phyloP scores from a whole-genome alignment of 2,329 filamentous ascomycete species.

The Trichoderma sp. region DNA sequence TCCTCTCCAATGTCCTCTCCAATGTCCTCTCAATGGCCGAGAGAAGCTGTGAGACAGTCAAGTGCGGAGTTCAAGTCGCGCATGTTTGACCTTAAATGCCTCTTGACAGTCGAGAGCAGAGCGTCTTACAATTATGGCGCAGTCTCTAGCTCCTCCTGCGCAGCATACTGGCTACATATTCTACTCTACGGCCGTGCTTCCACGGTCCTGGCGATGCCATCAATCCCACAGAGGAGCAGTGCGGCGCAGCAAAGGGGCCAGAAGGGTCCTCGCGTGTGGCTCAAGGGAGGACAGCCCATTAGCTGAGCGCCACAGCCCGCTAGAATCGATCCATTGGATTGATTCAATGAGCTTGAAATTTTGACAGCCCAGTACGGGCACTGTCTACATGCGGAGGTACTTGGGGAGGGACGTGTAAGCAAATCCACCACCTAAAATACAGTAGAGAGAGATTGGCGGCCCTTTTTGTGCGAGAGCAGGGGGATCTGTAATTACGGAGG shows the following conservation, averaged over 20 bases:
- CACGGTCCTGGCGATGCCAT: not conserved
- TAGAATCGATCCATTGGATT: not conserved
- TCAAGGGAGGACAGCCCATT: not conserved
- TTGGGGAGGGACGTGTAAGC: not conserved
- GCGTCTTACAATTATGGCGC: not conserved
- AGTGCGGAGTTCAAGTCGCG: not conserved
- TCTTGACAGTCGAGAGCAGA: not conserved
- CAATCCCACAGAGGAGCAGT: not conserved
- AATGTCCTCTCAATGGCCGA: not conserved
- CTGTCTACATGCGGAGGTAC: not conserved
- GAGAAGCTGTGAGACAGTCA: not conserved
- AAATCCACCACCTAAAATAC: not conserved
- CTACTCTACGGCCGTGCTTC: not conserved
- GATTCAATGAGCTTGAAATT: not conserved
- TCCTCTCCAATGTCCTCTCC: not conserved
- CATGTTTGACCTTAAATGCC: not conserved
- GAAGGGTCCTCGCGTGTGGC: conserved; percentile 9
- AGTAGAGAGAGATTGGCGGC: conserved; percentile 2
- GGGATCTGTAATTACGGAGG: conserved; percentile 1
- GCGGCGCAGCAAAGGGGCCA: conserved; percentile 13
- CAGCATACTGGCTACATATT: not conserved
- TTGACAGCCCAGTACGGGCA: not conserved
- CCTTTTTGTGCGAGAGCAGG: not conserved
- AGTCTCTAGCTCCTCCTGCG: not conserved
- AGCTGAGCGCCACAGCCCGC: not conserved